Conservation (phyloP, 805 yeast genomes). For the Saccharomycopsis fermentans region DNA sequence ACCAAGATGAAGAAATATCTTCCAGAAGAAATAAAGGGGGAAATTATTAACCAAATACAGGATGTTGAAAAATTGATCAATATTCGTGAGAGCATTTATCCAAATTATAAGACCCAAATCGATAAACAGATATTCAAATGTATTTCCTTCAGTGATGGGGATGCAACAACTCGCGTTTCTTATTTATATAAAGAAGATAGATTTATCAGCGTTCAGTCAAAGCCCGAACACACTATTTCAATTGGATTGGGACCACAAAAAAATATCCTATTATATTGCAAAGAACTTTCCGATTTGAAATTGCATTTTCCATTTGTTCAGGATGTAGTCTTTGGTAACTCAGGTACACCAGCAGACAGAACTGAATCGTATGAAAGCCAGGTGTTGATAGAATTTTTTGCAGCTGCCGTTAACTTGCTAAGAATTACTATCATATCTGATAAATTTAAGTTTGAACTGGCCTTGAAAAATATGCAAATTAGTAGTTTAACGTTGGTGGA, state of each 20-base stretch:
- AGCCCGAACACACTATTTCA: not conserved
- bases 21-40: not conserved
- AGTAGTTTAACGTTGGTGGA: not conserved
- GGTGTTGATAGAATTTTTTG: not conserved
- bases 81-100: not conserved
- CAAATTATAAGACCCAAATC: not conserved
- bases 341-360: not conserved
- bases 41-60: not conserved
- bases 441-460: not conserved
- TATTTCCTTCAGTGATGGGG: not conserved
- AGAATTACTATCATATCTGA: not conserved
- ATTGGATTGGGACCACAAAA: not conserved
- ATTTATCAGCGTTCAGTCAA: not conserved
- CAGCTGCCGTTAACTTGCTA: not conserved
- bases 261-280: not conserved
- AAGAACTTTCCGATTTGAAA: not conserved
- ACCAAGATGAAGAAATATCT: not conserved
- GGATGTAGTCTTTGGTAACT: not conserved
- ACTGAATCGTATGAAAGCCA: not conserved
- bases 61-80: not conserved
- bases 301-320: not conserved
- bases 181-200: not conserved
- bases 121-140: not conserved
- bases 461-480: not conserved
- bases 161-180: not conserved